Percentiles rank a stretch among this genome's conserved stretches.
These are phyloP conservation scores for Neurospora sp. DNA, from an alignment of 495 filamentous ascomycete species.

Conservation along the genomic window DNA sequence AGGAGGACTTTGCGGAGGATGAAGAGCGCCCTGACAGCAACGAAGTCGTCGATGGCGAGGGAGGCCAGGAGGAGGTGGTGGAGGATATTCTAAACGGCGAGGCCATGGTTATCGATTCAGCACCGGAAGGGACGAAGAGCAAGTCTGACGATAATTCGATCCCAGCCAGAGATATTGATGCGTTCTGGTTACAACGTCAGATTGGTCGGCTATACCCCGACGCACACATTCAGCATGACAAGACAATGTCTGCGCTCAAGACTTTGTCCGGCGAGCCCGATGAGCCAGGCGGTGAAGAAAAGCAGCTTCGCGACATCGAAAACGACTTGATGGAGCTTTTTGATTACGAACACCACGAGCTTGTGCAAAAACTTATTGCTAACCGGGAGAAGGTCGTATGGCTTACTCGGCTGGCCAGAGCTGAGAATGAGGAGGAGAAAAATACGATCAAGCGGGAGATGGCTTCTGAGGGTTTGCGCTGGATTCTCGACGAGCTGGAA, in stretches of 20 bases:
- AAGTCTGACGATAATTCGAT: slow-evolving; percentile 48
- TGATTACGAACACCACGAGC: slow-evolving; percentile 90
- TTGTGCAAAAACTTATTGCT: slow-evolving; percentile 84
- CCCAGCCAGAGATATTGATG: slow-evolving; percentile 81
- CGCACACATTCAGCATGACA: slow-evolving; percentile 82
- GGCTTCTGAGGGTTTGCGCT: slow-evolving; percentile 72
- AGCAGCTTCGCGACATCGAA: slow-evolving; percentile 80
- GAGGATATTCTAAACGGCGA: slow-evolving; percentile 39
- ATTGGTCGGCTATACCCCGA: slow-evolving; percentile 82
- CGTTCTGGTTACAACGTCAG: slow-evolving; percentile 92
- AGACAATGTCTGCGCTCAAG: slow-evolving; percentile 68
- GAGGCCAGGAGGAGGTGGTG: slow-evolving; percentile 35
- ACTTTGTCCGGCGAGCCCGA: slow-evolving; percentile 69
- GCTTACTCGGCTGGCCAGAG: slow-evolving; percentile 80
- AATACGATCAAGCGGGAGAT: slow-evolving; percentile 79
- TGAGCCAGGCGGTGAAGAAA: slow-evolving; percentile 61
- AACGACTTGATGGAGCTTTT: slow-evolving; percentile 98
- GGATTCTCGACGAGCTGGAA: slow-evolving; percentile 78
- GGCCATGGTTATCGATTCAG: slow-evolving; percentile 74
- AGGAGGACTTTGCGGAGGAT: slow-evolving; percentile 54
- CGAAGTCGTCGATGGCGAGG: slow-evolving; percentile 43
- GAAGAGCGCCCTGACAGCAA: slow-evolving; percentile 52
- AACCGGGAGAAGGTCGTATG: slow-evolving; percentile 90
- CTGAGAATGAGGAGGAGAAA: slow-evolving; percentile 70
- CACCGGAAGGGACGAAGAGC: slow-evolving; percentile 27